A percentile compares a stretch with the other conserved stretches of the same genome.
Conservation (phyloP, 2,329 filamentous ascomycete species). For the Penicillium digitatum region DNA sequence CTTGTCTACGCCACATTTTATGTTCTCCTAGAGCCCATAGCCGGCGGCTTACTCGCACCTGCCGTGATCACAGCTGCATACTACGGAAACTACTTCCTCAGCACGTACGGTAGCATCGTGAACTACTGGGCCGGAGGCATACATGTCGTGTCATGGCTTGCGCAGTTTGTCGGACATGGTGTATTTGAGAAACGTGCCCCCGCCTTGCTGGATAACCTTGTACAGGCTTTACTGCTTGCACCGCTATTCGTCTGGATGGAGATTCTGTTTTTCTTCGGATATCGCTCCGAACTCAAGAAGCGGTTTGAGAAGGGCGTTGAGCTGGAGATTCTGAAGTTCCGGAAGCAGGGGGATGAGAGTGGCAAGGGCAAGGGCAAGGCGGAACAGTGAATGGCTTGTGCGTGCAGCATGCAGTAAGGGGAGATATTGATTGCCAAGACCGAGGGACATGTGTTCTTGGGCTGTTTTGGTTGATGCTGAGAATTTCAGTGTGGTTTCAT, state of each 20-base stretch:
- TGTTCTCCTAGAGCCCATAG: slow-evolving; percentile 88
- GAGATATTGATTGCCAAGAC: slow-evolving; percentile 4
- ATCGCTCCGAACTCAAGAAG: slow-evolving; percentile 78
- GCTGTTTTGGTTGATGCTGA: neutral
- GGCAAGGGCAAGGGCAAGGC: slow-evolving; percentile 12
- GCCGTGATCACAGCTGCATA: slow-evolving; percentile 73
- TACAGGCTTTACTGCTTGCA: slow-evolving; percentile 87
- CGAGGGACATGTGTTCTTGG: neutral
- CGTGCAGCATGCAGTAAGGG: slow-evolving; percentile 1
- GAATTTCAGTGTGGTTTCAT: neutral
- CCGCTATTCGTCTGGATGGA: slow-evolving; percentile 98
- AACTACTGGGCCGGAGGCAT: slow-evolving; percentile 65
- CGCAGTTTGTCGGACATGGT: slow-evolving; percentile 89
- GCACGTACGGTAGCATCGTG: slow-evolving; percentile 56
- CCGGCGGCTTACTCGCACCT: slow-evolving; percentile 71
- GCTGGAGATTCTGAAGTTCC: slow-evolving; percentile 71
- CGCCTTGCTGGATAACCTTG: slow-evolving; percentile 82
- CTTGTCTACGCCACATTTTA: slow-evolving; percentile 73
- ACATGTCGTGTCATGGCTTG: slow-evolving; percentile 74
- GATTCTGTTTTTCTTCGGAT: slow-evolving; percentile 83
- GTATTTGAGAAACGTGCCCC: slow-evolving; percentile 83
- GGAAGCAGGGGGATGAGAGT: slow-evolving; percentile 46
- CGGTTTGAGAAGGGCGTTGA: slow-evolving; percentile 73
- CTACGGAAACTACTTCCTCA: slow-evolving; percentile 68
- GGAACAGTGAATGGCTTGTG: slow-evolving; percentile 11